Evolutionary conservation across 2,329 filamentous ascomycete genomes (phyloP), one percentile per base, ranked within the genome.

Genomic region (Epichloe festucae): DNA sequence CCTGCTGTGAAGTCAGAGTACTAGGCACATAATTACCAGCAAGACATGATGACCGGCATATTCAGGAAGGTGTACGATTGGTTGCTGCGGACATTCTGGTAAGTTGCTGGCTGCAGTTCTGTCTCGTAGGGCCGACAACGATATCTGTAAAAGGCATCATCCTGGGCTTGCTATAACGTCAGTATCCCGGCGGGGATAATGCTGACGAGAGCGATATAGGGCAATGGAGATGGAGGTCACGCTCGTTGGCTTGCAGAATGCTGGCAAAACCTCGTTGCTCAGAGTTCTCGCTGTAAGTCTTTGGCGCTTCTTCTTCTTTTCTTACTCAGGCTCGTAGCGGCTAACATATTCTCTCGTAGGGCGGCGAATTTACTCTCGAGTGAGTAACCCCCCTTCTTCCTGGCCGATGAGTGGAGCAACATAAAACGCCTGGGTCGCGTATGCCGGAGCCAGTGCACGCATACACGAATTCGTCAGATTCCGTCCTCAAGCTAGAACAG

Each of bases 221-320:
- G 89, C 91, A 60, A 95, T 90, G 59, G 93, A 98, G 75, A 96
- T 98, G 90, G 93, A 98, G 72, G 91, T 98, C 67, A 97, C 93
- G 60, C 95, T 98, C 85, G 91, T 98, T 67, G 93, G 93, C 23
- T 74, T 98, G 65, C 93, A 98, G 68, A 97, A 97, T 73, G 93
- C 93, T 54, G 93, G 93, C 64, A 98, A 98, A 74, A 97, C 93
- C 40, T 97, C 91, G 56, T 71, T 98, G 64, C 76, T 98, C 68
- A 81, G 90, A 62, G 91, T 97, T 62, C 78, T 98, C 62, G 90
- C 91, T 75, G 93, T 98, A 83, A 80, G 91, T 67, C 53, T 36
- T 17, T 38, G 11, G 39, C 3, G 19, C 27, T 14, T 17, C 53
- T 51, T 12, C 12, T 14, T 42, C 17, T 38, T 21, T 7, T 21